phyloP scores from a whole-genome alignment of 768 basidiomycete species.

The Paxillus ammoniavirescens region DNA sequence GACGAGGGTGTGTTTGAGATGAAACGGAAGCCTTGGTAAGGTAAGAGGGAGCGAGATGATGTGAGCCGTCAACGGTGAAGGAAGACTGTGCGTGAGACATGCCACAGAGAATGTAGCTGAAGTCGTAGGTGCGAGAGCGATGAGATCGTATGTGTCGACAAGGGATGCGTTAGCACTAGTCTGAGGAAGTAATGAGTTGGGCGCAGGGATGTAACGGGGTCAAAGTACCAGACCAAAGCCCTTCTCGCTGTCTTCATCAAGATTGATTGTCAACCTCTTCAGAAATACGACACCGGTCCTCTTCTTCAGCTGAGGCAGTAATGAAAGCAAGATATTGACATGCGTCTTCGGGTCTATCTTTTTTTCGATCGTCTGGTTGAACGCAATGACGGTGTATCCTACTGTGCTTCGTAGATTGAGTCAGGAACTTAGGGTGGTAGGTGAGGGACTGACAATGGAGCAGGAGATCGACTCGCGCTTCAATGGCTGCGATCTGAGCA shows the following conservation, averaged over 20 bases:
- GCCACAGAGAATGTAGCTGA: slow-evolving; percentile 71
- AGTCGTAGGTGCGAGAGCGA: slow-evolving; percentile 75
- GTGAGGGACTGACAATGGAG: slow-evolving; percentile 58
- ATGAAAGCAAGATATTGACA: slow-evolving; percentile 56
- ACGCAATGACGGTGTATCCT: slow-evolving; percentile 80
- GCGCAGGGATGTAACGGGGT: neutral
- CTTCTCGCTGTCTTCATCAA: slow-evolving; percentile 84
- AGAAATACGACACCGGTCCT: slow-evolving; percentile 63
- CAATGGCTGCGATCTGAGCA: slow-evolving; percentile 56
- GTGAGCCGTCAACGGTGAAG: slow-evolving; percentile 75
- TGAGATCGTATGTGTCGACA: slow-evolving; percentile 69
- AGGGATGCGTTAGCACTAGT: slow-evolving; percentile 65
- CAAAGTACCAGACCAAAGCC: slow-evolving; percentile 71
- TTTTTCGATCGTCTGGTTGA: slow-evolving; percentile 71
- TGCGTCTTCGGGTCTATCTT: slow-evolving; percentile 73
- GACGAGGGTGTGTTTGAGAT: slow-evolving; percentile 81
- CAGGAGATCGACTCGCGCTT: slow-evolving; percentile 65
- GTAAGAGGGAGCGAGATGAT: slow-evolving; percentile 80
- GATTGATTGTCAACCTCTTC: slow-evolving; percentile 75
- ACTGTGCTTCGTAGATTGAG: slow-evolving; percentile 44
- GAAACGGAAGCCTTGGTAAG: slow-evolving; percentile 72
- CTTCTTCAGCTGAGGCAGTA: slow-evolving; percentile 60
- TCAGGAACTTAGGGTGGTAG: neutral
- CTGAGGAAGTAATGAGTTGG: slow-evolving; percentile 35
- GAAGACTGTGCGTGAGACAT: slow-evolving; percentile 75